Conservation (phyloP, 106 monocot genomes). For the Posidonia australis region DNA sequence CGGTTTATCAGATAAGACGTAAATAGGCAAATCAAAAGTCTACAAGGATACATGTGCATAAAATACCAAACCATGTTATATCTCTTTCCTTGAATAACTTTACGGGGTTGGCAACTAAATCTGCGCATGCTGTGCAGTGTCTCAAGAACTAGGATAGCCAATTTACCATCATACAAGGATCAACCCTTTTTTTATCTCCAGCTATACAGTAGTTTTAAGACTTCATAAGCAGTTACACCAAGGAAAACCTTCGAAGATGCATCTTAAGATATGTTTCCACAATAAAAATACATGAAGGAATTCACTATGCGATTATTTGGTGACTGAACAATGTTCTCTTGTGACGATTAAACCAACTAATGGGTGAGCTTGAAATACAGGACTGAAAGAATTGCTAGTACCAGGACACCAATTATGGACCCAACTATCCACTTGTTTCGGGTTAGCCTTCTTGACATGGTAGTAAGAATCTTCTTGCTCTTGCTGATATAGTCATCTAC, state of each 20-base stretch:
- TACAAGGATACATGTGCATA: too few relatives aligned
- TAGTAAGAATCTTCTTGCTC: constrained; percentile 63
- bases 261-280: neutral
- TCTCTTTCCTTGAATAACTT: too few relatives aligned
- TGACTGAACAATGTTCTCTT: neutral
- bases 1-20: too few relatives aligned
- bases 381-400: constrained; percentile 60
- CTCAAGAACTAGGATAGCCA: too few relatives aligned
- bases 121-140: too few relatives aligned
- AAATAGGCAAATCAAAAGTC: too few relatives aligned
- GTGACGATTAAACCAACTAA: constrained; percentile 7
- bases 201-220: neutral
- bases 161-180: too few relatives aligned
- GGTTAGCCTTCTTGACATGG: constrained; percentile 82
- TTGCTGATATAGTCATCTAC: constrained; percentile 84
- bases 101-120: too few relatives aligned
- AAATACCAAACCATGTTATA: too few relatives aligned
- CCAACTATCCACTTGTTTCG: constrained; percentile 88
- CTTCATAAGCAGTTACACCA: neutral
- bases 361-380: constrained; percentile 66
- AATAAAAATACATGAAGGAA: neutral
- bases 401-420: constrained; percentile 35
- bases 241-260: neutral
- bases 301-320: neutral
- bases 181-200: neutral